phyloP scores from a whole-genome alignment of 768 basidiomycete species.

The Lentinula edodes region DNA sequence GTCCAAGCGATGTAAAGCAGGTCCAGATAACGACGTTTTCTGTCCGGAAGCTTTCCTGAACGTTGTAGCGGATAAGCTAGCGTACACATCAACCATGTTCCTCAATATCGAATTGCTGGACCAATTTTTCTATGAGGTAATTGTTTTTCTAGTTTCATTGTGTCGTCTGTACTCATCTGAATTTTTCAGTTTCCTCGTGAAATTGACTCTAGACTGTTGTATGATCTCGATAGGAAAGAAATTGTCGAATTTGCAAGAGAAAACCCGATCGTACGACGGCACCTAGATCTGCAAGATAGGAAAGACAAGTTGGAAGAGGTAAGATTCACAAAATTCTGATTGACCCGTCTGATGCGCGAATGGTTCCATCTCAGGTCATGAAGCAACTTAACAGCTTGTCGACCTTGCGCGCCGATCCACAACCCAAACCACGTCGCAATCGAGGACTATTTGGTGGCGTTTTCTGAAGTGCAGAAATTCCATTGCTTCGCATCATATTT shows the following conservation, averaged over 20 bases:
- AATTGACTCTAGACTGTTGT: constrained; percentile 89
- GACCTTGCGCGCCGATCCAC: constrained; percentile 78
- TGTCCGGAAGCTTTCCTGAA: constrained; percentile 97
- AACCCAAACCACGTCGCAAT: constrained; percentile 66
- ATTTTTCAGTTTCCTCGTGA: constrained; percentile 89
- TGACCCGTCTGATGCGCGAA: not conserved
- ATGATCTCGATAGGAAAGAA: constrained; percentile 88
- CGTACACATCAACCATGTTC: constrained; percentile 95
- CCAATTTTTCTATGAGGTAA: constrained; percentile 96
- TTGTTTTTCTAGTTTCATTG: constrained; percentile 12
- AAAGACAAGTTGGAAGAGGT: constrained; percentile 98
- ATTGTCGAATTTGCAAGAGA: constrained; percentile 91
- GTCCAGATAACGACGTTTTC: constrained; percentile 82
- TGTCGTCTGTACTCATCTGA: not conserved
- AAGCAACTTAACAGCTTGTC: constrained; percentile 91
- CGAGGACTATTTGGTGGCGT: constrained; percentile 76
- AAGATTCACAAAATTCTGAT: constrained; percentile 7
- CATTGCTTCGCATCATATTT: not conserved
- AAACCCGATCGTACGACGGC: constrained; percentile 82
- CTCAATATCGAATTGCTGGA: constrained; percentile 98
- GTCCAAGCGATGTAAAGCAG: constrained; percentile 82
- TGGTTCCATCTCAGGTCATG: constrained; percentile 61
- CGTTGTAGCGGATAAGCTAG: constrained; percentile 94
- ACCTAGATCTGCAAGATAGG: constrained; percentile 91
- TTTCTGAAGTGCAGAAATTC: constrained; percentile 36